Evolutionary conservation across 768 basidiomycete genomes (phyloP).

Genomic region (Podaxis pistillaris): DNA sequence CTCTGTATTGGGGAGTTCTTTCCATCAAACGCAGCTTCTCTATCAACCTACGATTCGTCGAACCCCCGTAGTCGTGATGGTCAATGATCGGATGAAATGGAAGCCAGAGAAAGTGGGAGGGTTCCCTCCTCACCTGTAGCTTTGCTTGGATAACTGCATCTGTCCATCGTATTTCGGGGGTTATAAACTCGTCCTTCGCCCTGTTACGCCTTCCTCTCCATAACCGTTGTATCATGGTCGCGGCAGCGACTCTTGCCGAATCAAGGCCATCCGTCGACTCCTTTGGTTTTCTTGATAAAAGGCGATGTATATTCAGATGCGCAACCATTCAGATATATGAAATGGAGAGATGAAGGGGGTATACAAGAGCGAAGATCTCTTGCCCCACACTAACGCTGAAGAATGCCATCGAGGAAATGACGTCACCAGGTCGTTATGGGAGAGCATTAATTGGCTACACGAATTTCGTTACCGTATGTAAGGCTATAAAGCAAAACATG

Average conservation of each 20-base stretch:
- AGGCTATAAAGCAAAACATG: slow-evolving; percentile 9
- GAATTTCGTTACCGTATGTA: slow-evolving; percentile 6
- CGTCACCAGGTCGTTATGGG: slow-evolving; percentile 5
- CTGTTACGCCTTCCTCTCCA: slow-evolving; percentile 34
- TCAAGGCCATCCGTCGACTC: slow-evolving; percentile 16
- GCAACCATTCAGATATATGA: slow-evolving; percentile 2
- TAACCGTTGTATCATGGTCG: slow-evolving; percentile 34
- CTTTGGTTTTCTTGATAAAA: slow-evolving; percentile 5
- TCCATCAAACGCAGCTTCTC: slow-evolving; percentile 42
- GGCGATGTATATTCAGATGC: slow-evolving; percentile 7
- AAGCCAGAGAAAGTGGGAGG: neutral
- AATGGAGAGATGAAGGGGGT: neutral
- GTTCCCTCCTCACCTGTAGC: slow-evolving; percentile 30
- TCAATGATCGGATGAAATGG: neutral
- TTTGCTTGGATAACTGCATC: slow-evolving; percentile 37
- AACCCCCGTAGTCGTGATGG: neutral
- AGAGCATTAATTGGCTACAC: slow-evolving; percentile 13
- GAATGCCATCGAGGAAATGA: neutral
- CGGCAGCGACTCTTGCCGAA: slow-evolving; percentile 28
- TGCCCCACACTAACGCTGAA: neutral
- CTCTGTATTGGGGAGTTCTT: slow-evolving; percentile 42
- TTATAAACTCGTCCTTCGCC: slow-evolving; percentile 27
- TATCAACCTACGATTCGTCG: slow-evolving; percentile 29
- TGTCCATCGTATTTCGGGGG: slow-evolving; percentile 31
- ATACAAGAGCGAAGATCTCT: neutral